Evolutionary conservation across 352 stramenopile genomes (phyloP), one percentile per base, ranked within the genome.

Genomic region (Phytopythium montanum): DNA sequence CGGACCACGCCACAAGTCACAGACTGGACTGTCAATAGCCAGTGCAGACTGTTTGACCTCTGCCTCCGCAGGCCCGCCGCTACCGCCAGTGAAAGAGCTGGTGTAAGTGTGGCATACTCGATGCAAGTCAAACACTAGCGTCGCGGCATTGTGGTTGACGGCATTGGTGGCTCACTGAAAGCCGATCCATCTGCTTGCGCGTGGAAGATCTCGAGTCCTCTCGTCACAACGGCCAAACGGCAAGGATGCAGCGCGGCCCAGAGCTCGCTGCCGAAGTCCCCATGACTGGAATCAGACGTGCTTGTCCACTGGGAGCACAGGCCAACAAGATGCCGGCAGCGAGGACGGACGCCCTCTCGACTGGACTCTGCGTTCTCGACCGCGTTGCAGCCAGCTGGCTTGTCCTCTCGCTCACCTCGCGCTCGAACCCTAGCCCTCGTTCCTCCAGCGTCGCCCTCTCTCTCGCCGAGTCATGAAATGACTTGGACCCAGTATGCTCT

Each of bases 101-200:
- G 44, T 13, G 23, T n/a, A n/a, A 3, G n/a, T 13, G 39, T 10
- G 21, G 49, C n/a, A 54, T 54, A 54, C 28, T 54, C 48, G 36
- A n/a, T 18, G 29, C 48, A 26, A 54, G 48, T 54, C 9, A 41
- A 31, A 6, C 13, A 26, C 23, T 21, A 12, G 18, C 46, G 19
- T 55, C 50, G 50, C 41, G 31, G 39, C 39, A 31, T 60, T 60
- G 21, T 41, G 41, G 29, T 51, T 51, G 41, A 38, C 25, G 36
- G 39, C 29, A 36, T 10, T 33, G 39, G 44, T 50, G 23, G 25
- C 25, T 34, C 45, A 36, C 45, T 34, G 12, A 23, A 21, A 34
- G 45, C 12, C 45, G 45, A 52, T 52, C 45, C 45, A 52, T 33
- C 42, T 38, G 33, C 33, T 12, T 12, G n/a, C 10, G 21, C 44